Percentiles rank a stretch among this genome's conserved stretches.
Evolutionary conservation across 345 rosid species (phyloP).

Genomic region (Populus nigra): DNA sequence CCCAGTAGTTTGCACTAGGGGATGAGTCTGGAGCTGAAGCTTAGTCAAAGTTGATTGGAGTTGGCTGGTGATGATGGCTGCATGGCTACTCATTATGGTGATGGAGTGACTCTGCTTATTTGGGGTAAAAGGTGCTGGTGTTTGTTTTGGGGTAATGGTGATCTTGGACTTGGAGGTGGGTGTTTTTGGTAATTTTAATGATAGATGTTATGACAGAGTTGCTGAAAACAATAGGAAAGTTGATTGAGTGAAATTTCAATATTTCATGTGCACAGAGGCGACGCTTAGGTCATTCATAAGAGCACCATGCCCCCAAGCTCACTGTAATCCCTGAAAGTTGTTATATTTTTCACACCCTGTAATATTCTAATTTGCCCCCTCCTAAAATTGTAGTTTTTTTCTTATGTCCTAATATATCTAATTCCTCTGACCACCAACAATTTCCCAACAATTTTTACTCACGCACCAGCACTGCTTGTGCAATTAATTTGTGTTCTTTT

Average conservation of each 20-base stretch:
- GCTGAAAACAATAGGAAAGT: neutral
- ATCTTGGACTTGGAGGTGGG: slow-evolving; percentile 1
- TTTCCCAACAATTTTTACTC: neutral
- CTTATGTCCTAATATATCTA: too few species aligned
- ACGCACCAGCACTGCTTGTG: neutral
- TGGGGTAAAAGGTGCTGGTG: neutral
- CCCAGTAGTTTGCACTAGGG: neutral
- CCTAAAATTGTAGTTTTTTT: neutral
- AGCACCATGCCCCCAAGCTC: neutral
- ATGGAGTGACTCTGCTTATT: neutral
- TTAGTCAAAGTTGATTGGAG: neutral
- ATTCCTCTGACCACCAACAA: too few species aligned
- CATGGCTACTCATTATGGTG: neutral
- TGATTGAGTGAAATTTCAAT: neutral
- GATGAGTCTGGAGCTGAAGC: neutral
- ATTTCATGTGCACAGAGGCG: neutral
- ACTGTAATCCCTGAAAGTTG: neutral
- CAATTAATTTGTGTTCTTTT: neutral
- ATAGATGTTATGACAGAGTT: neutral
- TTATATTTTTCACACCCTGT: neutral
- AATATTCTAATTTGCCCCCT: neutral
- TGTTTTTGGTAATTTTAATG: neutral
- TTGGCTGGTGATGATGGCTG: neutral
- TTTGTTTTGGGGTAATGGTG: neutral
- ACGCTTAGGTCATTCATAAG: neutral